Base-by-base conservation (phyloP, 2,329 filamentous ascomycete species). In the Teratosphaeria nubilosa region DNA sequence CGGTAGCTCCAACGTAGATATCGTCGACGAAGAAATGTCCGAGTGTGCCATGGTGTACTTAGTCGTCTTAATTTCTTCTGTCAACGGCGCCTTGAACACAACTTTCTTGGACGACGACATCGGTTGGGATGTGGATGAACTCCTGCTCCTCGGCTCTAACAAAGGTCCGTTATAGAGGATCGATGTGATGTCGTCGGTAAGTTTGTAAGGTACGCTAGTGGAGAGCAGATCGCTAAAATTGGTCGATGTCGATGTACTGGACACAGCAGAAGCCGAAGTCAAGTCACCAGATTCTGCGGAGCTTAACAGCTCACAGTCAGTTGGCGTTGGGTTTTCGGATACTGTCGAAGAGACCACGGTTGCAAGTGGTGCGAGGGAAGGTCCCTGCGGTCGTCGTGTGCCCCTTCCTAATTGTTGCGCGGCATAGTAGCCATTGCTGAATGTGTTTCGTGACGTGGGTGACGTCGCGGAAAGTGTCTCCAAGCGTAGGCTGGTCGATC, bases 401-500 rank as follows among this genome's bases (percentile, higher is more conserved):
- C 52, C 6, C 37, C 50, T 34, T 53, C 37, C 62, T 69, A 25
- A 67, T n/a, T 54, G 37, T 27, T 56, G 69, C n/a, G 70, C 63
- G 45, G 73, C 67, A 48, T 82, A 77, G 64, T 82, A 83, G 55
- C 80, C 78, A 71, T 86, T 86, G 64, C 74, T 78, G 67, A 84
- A 83, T 55, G 83, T 86, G 69, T 85, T 86, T 65, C 80, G 76
- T 50, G 78, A 73, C 1, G 83, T 86, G 11, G 83, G 83, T 7
- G 83, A 85, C 31, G 78, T 76, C n/a, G 80, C 74, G 54, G 78
- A 79, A 24, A 82, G 72, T 2, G 78, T 78, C 51, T 80, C 76
- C 53, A 82, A 74, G 14, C 80, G 77, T 52, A 84, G 70, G 57
- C 77, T 78, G 25, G 79, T 79, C n/a, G 78, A 77, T 41, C 76